Base-by-base conservation (phyloP, 2,329 filamentous ascomycete species). In the Aspergillus arachidicola region DNA sequence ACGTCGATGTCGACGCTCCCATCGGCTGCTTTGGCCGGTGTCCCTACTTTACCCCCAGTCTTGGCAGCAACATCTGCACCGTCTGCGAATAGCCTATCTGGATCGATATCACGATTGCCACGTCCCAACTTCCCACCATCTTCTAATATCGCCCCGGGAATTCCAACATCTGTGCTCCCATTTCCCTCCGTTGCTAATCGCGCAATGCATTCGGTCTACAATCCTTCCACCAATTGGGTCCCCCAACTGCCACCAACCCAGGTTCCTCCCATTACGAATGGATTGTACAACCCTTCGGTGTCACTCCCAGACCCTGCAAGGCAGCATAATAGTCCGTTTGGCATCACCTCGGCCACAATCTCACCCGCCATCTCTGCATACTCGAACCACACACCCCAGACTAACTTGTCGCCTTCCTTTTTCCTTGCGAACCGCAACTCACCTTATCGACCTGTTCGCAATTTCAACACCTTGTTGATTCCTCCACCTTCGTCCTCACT, bases 351-450 rank as follows among this genome's bases (percentile, higher is more conserved):
- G 38, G 83, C 81, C 23, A 81, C 79, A 11, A 83, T 84, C 0
- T 94, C 92, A 1, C 93, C 92, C 0, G 88, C 88, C 0, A 76
- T 90, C n/a, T 85, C 84, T n/a, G 86, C 88, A 19, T 83, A 86
- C 26, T 91, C 86, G 59, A 81, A 81, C 7, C 81, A 83, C 51
- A 85, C 86, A 2, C 80, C 88, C 10, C 89, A 90, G 6, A 87
- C 88, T 51, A 90, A 91, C 36, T 86, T 95, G 67, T 98, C 95
- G 36, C 94, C 94, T 0, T 94, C 91, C 12, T 87, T 92, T 72
- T 96, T 96, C 78, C 83, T 97, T 43, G 91, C 92, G 72, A 92
- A 97, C 75, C 87, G 95, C 61, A 89, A 91, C 66, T 98, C 94
- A 60, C 95, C 95, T 3, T 98, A 98, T 79, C 91, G 93, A 67